These are phyloP conservation scores for Penicillium verhagenii DNA, from an alignment of 495 filamentous ascomycete species.

Conservation along the genomic window DNA sequence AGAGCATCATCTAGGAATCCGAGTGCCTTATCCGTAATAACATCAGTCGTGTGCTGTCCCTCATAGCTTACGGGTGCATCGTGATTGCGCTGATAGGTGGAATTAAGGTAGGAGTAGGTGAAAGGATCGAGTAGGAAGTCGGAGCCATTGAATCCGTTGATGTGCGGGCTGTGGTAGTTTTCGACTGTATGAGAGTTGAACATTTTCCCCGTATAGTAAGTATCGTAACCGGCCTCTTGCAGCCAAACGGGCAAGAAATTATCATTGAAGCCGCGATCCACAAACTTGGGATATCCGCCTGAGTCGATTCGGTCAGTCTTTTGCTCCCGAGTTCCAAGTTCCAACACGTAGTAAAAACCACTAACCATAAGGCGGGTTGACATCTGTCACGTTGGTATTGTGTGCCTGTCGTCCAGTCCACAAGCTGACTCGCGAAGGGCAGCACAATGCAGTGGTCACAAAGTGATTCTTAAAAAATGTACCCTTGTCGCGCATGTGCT, in stretches of 20 bases:
- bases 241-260: conserved; percentile 69
- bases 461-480: conserved; percentile 58
- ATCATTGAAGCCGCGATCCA: conserved; percentile 63
- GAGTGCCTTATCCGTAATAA: conserved; percentile 60
- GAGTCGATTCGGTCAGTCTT: background rate
- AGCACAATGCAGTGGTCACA: conserved; percentile 63
- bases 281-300: conserved; percentile 72
- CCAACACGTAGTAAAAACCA: background rate
- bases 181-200: conserved; percentile 62
- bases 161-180: conserved; percentile 59
- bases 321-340: background rate
- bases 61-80: conserved; percentile 57
- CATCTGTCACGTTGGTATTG: conserved; percentile 75
- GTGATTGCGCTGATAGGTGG: conserved; percentile 62
- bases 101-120: conserved; percentile 70
- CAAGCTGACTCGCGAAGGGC: conserved; percentile 60
- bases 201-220: conserved; percentile 72
- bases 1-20: conserved; percentile 64
- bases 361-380: conserved; percentile 60
- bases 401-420: conserved; percentile 68
- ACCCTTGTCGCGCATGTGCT: conserved; percentile 53
- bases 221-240: conserved; percentile 67
- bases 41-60: conserved; percentile 59
- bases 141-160: conserved; percentile 54
- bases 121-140: conserved; percentile 72